A percentile compares a stretch with the other conserved stretches of the same genome.
Evolutionary conservation across 163 green algal species (phyloP).

Genomic region (Scenedesmus sp.): DNA sequence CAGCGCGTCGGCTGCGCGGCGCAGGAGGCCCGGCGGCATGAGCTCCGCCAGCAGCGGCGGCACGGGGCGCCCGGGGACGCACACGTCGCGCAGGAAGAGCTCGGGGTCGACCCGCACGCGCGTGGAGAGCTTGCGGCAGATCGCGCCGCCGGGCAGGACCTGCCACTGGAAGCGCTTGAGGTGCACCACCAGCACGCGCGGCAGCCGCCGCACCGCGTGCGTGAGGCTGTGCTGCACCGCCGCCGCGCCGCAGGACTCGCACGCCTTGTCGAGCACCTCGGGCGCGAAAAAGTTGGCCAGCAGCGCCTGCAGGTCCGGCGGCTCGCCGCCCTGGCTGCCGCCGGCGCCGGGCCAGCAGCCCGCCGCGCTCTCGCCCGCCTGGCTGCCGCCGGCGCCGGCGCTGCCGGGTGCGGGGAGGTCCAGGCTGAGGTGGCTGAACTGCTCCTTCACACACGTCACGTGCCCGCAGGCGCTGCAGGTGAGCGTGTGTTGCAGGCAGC

Average conservation of each 20-base stretch:
- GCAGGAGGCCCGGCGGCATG: constrained; percentile 18
- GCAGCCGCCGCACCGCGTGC: constrained; percentile 62
- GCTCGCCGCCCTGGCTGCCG: neutral
- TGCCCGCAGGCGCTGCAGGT: constrained; percentile 57
- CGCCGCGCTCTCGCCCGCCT: neutral
- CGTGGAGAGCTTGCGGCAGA: constrained; percentile 38
- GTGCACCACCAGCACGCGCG: constrained; percentile 70
- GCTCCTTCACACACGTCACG: constrained; percentile 52
- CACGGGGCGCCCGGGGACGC: constrained; percentile 7
- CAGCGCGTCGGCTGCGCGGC: neutral
- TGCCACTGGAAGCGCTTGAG: constrained; percentile 72
- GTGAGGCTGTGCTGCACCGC: constrained; percentile 50
- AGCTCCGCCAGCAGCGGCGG: constrained; percentile 30
- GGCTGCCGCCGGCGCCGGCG: neutral
- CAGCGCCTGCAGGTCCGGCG: constrained; percentile 28
- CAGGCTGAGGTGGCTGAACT: constrained; percentile 66
- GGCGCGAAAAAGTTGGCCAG: constrained; percentile 30
- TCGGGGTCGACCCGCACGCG: constrained; percentile 6
- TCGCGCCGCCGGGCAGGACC: neutral
- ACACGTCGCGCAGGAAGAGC: constrained; percentile 11
- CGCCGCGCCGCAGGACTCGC: constrained; percentile 56
- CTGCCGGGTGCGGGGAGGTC: constrained; percentile 53
- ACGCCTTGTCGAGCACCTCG: constrained; percentile 69
- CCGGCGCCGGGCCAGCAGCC: neutral
- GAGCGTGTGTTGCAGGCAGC: constrained; percentile 61